Evolutionary conservation across 768 basidiomycete genomes (phyloP), one percentile per base, ranked within the genome.

Genomic region (Psilocybe tampanensis): DNA sequence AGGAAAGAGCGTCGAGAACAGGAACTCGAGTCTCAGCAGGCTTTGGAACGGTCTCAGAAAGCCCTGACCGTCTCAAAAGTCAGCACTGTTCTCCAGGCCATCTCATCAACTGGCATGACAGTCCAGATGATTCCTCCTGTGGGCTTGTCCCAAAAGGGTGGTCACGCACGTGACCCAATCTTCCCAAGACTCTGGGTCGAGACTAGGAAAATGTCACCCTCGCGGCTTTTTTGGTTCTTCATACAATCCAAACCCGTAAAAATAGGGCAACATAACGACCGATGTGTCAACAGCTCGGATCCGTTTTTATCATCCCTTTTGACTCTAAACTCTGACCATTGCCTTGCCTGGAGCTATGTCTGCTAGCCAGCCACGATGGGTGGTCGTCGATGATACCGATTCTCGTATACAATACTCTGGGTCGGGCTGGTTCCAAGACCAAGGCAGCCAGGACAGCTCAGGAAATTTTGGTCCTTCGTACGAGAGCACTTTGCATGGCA

Each of bases 381-480:
- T 62, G 41, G 44, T 62, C 19, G 59, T 64, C 4, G 65, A 66
- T 32, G 65, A 66, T 26, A 55, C 59, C 47, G 55, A 59, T 44
- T 19, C 56, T 21, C 41, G 53, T 13, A 64, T 66, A 18, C 45
- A 56, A n/a, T 66, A 66, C 39, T 18, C 44, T 8, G 62, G 60
- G 1, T 32, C 56, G 2, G 47, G 47, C 26, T 63, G 62, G 60
- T 64, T 62, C 36, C 41, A 49, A 17, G 60, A 61, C 19, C 48
- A 49, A 17, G 60, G 55, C 21, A 53, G 56, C 24, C 60, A 56
- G 44, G 57, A 64, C 34, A 41, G 36, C 9, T 21, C 32, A 23
- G 65, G 60, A 33, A 62, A 63, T 44, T 63, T 47, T 59, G 65
- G 65, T 9, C 54, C 65, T 15, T 55, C 60, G 2, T 66, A 55